Conservation (phyloP, 2,329 filamentous ascomycete genomes). For the Sclerotinia glacialis region DNA sequence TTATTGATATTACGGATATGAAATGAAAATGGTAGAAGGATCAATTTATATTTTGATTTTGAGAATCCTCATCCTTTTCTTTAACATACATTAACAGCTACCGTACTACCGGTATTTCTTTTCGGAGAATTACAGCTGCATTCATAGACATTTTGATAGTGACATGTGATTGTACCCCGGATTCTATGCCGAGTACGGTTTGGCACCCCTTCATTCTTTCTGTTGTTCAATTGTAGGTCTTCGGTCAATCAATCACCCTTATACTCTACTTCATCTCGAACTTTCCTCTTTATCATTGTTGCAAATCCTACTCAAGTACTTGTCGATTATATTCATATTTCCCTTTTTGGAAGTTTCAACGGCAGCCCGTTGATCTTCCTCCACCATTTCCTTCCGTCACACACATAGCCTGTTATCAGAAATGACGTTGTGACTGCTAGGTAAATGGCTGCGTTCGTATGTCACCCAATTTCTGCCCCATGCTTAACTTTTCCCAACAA, state of each 20-base stretch:
- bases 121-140: background rate
- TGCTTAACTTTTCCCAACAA: slow-evolving; percentile 16
- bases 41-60: no score
- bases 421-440: slow-evolving; percentile 37
- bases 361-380: background rate
- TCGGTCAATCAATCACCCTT: background rate
- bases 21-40: no score
- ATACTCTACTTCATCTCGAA: background rate
- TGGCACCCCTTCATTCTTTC: slow-evolving; percentile 5
- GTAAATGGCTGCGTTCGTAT: slow-evolving; percentile 40
- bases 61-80: no score
- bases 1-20: no score
- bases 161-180: slow-evolving; percentile 23
- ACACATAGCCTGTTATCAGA: slow-evolving; percentile 28
- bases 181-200: slow-evolving; percentile 7
- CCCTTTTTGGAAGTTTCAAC: slow-evolving; percentile 1
- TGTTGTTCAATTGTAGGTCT: slow-evolving; percentile 3
- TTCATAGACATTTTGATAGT: background rate
- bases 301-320: background rate
- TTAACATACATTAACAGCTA: no score
- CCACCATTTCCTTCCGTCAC: slow-evolving; percentile 1
- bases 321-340: background rate
- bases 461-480: slow-evolving; percentile 24
- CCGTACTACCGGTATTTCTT: no score
- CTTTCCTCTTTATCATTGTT: background rate